Evolutionary conservation across 2,329 filamentous ascomycete species (phyloP).

Genomic region (Raffaelea albimanens): DNA sequence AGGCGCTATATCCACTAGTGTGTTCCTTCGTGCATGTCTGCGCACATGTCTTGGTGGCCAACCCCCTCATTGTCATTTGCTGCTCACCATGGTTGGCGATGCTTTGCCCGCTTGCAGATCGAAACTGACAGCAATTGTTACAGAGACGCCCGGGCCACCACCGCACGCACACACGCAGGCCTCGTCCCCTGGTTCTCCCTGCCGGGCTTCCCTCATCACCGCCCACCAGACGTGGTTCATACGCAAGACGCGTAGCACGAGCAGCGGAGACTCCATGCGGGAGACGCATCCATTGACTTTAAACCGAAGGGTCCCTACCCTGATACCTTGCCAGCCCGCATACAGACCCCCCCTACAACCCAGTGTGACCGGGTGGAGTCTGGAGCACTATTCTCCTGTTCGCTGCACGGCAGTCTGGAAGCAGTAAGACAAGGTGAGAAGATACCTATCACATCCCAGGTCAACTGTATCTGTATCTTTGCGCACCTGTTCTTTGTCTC

Average conservation of each 20-base stretch:
- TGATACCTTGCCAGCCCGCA: neutral
- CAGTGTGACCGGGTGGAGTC: slow-evolving; percentile 4
- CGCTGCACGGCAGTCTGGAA: neutral
- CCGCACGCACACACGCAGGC: no score
- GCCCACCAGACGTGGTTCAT: neutral
- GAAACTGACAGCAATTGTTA: no score
- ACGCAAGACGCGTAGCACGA: neutral
- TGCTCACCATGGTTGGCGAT: no score
- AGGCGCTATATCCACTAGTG: neutral
- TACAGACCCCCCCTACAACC: slow-evolving; percentile 4
- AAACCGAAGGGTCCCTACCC: no score
- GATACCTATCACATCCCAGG: neutral
- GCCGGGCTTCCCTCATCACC: neutral
- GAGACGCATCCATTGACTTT: neutral
- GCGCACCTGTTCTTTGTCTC: neutral
- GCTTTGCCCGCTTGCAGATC: no score
- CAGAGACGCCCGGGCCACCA: no score
- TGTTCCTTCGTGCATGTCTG: neutral
- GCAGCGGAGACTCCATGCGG: neutral
- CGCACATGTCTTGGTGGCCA: no score
- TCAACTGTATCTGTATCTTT: neutral
- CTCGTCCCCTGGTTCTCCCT: no score
- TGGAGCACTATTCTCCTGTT: slow-evolving; percentile 1
- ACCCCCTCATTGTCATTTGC: no score
- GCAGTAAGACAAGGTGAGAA: no score